Percentiles rank a stretch among this genome's conserved stretches.
phyloP scores from a whole-genome alignment of 2,329 filamentous ascomycete species.

The Kalaharituber pfeilii region DNA sequence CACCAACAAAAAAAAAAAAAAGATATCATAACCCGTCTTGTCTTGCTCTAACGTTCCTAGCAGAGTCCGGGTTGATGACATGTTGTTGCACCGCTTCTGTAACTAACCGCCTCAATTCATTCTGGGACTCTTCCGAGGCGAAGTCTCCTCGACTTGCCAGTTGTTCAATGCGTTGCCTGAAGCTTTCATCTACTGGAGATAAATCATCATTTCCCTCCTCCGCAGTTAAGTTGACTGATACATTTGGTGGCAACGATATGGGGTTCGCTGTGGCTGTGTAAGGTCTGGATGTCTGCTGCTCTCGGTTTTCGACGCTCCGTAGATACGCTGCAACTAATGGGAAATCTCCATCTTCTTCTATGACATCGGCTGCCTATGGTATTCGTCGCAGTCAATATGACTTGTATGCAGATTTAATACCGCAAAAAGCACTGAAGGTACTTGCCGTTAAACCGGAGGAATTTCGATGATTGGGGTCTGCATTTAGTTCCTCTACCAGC shows the following conservation, averaged over 20 bases:
- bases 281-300: constrained; percentile 22
- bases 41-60: neutral
- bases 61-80: constrained; percentile 28
- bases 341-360: constrained; percentile 61
- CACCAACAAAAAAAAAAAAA: no score
- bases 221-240: constrained; percentile 54
- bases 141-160: constrained; percentile 72
- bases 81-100: constrained; percentile 60
- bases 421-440: no score
- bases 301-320: constrained; percentile 24
- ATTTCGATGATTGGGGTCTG: constrained; percentile 48
- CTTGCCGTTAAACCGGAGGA: constrained; percentile 60
- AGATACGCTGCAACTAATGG: constrained; percentile 61
- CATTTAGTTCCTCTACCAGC: constrained; percentile 65
- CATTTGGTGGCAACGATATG: constrained; percentile 32
- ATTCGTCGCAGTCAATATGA: no score
- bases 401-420: no score
- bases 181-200: constrained; percentile 58
- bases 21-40: no score
- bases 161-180: constrained; percentile 73
- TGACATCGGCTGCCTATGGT: constrained; percentile 48
- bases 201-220: constrained; percentile 42
- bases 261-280: constrained; percentile 17
- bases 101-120: constrained; percentile 58
- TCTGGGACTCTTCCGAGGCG: constrained; percentile 61